Percentiles rank a stretch among this genome's conserved stretches.
phyloP scores from a whole-genome alignment of 805 yeast genomes.

The Spathaspora sp. region DNA sequence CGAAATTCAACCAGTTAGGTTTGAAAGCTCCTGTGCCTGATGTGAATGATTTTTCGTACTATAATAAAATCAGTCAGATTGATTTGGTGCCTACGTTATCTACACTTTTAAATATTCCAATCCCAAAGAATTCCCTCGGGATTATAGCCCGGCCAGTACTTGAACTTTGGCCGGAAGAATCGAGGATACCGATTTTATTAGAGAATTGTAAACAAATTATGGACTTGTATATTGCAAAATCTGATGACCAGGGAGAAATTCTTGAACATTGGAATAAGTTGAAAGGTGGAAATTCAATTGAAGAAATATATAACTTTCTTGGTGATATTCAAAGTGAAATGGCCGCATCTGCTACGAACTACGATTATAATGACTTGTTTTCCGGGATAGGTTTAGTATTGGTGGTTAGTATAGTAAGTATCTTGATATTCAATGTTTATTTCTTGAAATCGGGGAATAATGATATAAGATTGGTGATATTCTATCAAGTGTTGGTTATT shows the following conservation, averaged over 20 bases:
- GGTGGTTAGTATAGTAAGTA: constrained; percentile 24
- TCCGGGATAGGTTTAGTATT: constrained; percentile 25
- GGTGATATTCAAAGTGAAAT: constrained; percentile 45
- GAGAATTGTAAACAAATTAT: constrained; percentile 61
- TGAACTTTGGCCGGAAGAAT: constrained; percentile 41
- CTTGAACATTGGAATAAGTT: constrained; percentile 11
- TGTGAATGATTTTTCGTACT: constrained; percentile 50
- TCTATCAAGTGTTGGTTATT: constrained; percentile 39
- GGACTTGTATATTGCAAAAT: constrained; percentile 42
- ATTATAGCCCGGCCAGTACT: constrained; percentile 58
- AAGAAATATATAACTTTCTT: constrained; percentile 31
- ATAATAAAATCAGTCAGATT: constrained; percentile 54
- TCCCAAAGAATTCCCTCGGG: constrained; percentile 76
- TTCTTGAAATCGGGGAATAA: constrained; percentile 9
- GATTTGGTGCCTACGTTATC: constrained; percentile 73
- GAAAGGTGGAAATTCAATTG: constrained; percentile 3
- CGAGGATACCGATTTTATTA: constrained; percentile 32
- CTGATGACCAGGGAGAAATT: constrained; percentile 9
- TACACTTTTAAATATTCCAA: constrained; percentile 56
- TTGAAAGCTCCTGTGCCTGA: constrained; percentile 35
- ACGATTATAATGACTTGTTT: constrained; percentile 51
- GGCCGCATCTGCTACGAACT: constrained; percentile 67
- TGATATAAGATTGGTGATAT: constrained; percentile 13
- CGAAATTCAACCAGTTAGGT: constrained; percentile 31
- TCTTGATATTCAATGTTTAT: constrained; percentile 17